Evolutionary conservation across 176 grass and related monocot species (phyloP).

Genomic region (Tillandsia fasciculata): DNA sequence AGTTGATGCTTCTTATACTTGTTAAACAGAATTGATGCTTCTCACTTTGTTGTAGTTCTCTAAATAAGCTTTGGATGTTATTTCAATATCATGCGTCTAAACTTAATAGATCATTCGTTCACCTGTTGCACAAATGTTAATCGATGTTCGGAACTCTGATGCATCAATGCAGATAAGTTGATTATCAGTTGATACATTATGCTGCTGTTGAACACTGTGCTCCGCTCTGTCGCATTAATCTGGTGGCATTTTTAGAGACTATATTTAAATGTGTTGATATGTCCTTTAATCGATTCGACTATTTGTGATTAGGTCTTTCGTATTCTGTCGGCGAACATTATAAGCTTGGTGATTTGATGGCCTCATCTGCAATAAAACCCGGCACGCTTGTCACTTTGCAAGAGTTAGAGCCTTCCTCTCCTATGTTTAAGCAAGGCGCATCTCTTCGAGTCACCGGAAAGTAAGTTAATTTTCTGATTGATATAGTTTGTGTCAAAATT

Average conservation of each 20-base stretch:
- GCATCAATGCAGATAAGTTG: no score
- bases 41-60: no score
- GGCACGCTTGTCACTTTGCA: slow-evolving; percentile 53
- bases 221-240: no score
- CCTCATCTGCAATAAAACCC: slow-evolving; percentile 39
- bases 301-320: background rate
- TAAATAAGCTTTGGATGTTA: no score
- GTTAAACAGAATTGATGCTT: no score
- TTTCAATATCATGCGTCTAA: no score
- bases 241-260: background rate
- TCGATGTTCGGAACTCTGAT: no score
- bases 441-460: slow-evolving; percentile 75
- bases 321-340: background rate
- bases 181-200: no score
- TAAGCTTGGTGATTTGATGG: slow-evolving; percentile 23
- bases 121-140: no score
- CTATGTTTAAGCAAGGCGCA: slow-evolving; percentile 56
- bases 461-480: slow-evolving; percentile 16
- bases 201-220: no score
- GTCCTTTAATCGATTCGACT: background rate
- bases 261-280: background rate
- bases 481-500: slow-evolving; percentile 1
- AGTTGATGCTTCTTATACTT: no score
- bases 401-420: slow-evolving; percentile 52
- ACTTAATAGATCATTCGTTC: no score